These are phyloP conservation scores for Aspergillus sp. DNA, from an alignment of 2,329 filamentous ascomycete genomes.

Conservation along the genomic window DNA sequence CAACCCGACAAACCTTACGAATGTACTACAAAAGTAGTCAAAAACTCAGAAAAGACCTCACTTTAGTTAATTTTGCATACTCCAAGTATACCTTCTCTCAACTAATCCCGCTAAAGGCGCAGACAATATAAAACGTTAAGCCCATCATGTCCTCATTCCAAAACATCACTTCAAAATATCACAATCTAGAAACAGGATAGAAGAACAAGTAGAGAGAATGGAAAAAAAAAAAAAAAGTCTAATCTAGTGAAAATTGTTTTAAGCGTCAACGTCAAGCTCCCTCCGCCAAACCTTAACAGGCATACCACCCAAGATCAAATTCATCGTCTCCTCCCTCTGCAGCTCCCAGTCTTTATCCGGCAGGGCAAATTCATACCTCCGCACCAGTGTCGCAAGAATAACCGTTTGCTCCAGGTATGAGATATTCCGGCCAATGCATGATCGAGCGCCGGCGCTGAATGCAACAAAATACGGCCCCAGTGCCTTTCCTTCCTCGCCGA, in stretches of 20 bases:
- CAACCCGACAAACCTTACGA: too few relatives aligned
- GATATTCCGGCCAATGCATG: conserved; percentile 46
- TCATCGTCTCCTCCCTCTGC: conserved; percentile 30
- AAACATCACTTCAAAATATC: too few relatives aligned
- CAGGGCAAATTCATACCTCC: conserved; percentile 33
- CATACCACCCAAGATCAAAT: conserved; percentile 32
- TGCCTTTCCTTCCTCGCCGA: conserved; percentile 41
- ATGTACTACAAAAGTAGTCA: too few relatives aligned
- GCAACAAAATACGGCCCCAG: conserved; percentile 42
- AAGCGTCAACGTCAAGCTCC: neutral
- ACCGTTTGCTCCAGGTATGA: conserved; percentile 53
- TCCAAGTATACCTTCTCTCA: too few relatives aligned
- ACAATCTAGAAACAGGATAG: too few relatives aligned
- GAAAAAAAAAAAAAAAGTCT: neutral
- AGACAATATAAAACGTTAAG: too few relatives aligned
- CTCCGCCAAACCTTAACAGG: conserved; percentile 34
- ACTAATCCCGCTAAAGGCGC: too few relatives aligned
- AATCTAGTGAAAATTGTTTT: neutral
- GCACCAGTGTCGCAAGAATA: conserved; percentile 40
- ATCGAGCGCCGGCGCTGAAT: conserved; percentile 42
- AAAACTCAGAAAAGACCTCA: too few relatives aligned
- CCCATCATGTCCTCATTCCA: too few relatives aligned
- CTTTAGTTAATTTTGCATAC: too few relatives aligned
- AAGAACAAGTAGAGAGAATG: neutral
- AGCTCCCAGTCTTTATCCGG: conserved; percentile 26